phyloP scores from a whole-genome alignment of 140 eudicot genomes.

The Anethum foeniculum region DNA sequence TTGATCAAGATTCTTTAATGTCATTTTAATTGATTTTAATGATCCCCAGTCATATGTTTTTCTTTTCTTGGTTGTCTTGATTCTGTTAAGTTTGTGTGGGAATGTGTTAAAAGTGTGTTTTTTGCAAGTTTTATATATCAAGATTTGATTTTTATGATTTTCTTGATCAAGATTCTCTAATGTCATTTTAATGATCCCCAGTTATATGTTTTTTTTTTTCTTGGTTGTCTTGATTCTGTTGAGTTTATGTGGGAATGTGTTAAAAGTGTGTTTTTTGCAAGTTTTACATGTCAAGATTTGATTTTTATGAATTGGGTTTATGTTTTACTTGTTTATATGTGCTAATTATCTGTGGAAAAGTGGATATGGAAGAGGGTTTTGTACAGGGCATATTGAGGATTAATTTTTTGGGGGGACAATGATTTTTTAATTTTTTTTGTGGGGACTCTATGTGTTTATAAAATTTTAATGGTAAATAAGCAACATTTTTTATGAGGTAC shows the following conservation, averaged over 20 bases:
- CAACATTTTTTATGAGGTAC: neutral
- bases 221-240: conserved; percentile 4
- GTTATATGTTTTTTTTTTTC: conserved; percentile 9
- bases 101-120: neutral
- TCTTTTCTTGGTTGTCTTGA: neutral
- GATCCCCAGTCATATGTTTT: conserved; percentile 13
- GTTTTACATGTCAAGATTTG: neutral
- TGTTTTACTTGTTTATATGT: conserved; percentile 6
- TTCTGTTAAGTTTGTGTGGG: neutral
- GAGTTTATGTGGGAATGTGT: neutral
- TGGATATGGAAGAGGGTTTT: conserved; percentile 2
- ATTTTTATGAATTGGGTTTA: neutral
- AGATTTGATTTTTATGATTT: neutral
- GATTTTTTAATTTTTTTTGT: neutral
- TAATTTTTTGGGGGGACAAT: neutral
- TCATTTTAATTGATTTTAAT: neutral
- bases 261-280: neutral
- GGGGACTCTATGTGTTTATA: neutral
- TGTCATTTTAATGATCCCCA: too few relatives aligned
- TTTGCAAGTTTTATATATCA: neutral
- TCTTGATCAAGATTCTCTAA: too few relatives aligned
- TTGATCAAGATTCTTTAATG: neutral
- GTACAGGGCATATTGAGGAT: neutral
- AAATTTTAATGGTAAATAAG: neutral
- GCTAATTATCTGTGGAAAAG: conserved; percentile 10